phyloP scores from a whole-genome alignment of 2,329 filamentous ascomycete species.

The Samsoniella hepiali region DNA sequence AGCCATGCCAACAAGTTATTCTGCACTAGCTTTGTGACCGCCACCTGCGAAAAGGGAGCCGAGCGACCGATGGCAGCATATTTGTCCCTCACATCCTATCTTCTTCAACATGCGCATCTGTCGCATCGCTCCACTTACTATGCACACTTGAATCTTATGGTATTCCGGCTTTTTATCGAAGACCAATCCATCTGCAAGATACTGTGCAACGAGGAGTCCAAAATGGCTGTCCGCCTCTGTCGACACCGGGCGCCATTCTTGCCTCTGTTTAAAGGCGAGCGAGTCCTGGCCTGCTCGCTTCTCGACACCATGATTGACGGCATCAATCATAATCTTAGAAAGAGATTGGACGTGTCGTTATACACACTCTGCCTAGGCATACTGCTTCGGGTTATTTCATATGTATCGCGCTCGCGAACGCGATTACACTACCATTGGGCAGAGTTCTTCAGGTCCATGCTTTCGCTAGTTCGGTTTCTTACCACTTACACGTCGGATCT shows the following conservation, averaged over 20 bases:
- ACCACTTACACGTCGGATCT: constrained; percentile 82
- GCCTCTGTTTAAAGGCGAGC: constrained; percentile 68
- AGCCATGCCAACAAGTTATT: constrained; percentile 93
- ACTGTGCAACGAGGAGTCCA: constrained; percentile 76
- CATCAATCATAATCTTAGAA: constrained; percentile 88
- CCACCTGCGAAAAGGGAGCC: constrained; percentile 58
- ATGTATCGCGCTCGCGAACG: constrained; percentile 76
- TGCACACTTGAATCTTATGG: constrained; percentile 79
- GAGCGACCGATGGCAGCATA: constrained; percentile 78
- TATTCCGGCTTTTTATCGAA: constrained; percentile 81
- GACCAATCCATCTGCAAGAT: constrained; percentile 78
- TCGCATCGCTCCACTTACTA: constrained; percentile 77
- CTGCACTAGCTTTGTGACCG: constrained; percentile 74
- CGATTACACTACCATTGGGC: constrained; percentile 91
- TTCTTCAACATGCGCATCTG: constrained; percentile 88
- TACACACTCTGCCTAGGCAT: constrained; percentile 82
- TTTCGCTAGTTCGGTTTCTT: constrained; percentile 86
- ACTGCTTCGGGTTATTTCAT: constrained; percentile 76
- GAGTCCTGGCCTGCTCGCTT: constrained; percentile 70
- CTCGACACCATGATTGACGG: constrained; percentile 87
- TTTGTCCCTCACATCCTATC: constrained; percentile 85
- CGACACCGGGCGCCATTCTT: constrained; percentile 85
- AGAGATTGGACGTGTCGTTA: constrained; percentile 77
- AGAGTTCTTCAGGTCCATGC: constrained; percentile 84
- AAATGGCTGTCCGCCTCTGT: constrained; percentile 74